Percentiles rank a stretch among this genome's conserved stretches.
Evolutionary conservation across 495 filamentous ascomycete genomes (phyloP).

Genomic region (Trichoderma virens): DNA sequence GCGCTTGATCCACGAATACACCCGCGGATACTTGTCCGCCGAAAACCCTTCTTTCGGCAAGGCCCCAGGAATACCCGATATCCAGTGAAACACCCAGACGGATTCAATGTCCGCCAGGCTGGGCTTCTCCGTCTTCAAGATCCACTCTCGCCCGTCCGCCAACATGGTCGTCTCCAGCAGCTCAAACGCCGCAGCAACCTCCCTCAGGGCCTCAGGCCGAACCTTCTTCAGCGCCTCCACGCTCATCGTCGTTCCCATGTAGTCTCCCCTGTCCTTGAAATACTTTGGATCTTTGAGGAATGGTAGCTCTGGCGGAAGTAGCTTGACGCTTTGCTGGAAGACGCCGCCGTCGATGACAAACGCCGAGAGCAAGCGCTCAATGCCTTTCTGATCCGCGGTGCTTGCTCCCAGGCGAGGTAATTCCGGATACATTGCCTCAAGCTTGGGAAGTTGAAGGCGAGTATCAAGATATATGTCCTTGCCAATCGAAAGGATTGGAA

Average conservation of each 20-base stretch:
- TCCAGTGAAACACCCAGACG: slow-evolving; percentile 55
- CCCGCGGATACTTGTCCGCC: slow-evolving; percentile 37
- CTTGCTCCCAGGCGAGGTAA: background rate
- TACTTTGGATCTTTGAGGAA: slow-evolving; percentile 44
- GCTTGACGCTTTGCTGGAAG: slow-evolving; percentile 38
- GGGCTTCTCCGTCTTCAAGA: slow-evolving; percentile 37
- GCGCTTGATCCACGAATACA: slow-evolving; percentile 49
- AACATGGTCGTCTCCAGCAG: slow-evolving; percentile 47
- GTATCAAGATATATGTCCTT: slow-evolving; percentile 51
- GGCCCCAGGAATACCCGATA: slow-evolving; percentile 38
- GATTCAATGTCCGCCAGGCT: slow-evolving; percentile 52
- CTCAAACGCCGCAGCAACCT: slow-evolving; percentile 33
- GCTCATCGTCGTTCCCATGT: slow-evolving; percentile 13
- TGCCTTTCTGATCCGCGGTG: slow-evolving; percentile 13
- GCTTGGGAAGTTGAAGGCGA: slow-evolving; percentile 49
- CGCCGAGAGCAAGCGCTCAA: slow-evolving; percentile 18
- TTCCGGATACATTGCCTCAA: slow-evolving; percentile 30
- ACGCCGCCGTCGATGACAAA: slow-evolving; percentile 30
- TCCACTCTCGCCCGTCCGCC: slow-evolving; percentile 50
- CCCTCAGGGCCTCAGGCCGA: slow-evolving; percentile 38
- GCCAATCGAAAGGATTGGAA: slow-evolving; percentile 54
- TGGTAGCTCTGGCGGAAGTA: slow-evolving; percentile 39
- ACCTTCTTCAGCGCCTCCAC: slow-evolving; percentile 22
- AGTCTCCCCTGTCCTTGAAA: slow-evolving; percentile 44
- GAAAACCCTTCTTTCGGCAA: slow-evolving; percentile 36